Evolutionary conservation across 2,329 filamentous ascomycete genomes (phyloP).

Genomic region (Colletotrichum scovillei): DNA sequence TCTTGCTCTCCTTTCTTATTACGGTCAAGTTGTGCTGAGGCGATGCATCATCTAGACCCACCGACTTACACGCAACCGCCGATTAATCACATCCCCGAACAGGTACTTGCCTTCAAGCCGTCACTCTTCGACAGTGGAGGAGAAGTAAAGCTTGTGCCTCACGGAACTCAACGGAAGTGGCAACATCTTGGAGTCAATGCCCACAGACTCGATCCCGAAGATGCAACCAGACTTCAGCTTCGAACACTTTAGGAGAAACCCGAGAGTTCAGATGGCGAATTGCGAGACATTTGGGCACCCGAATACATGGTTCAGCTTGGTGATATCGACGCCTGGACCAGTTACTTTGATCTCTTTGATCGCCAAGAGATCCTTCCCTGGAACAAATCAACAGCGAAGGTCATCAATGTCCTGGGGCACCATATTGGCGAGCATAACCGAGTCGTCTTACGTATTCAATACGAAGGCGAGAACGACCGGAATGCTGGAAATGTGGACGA

Average conservation of each 20-base stretch:
- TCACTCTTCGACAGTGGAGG: not conserved
- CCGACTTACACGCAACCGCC: not conserved
- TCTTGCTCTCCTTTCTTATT: not conserved
- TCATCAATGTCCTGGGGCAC: not conserved
- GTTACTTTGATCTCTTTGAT: not conserved
- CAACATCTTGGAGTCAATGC: not conserved
- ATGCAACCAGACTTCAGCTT: not conserved
- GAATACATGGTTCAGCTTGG: not conserved
- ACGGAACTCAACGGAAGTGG: not conserved
- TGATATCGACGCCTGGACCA: not conserved
- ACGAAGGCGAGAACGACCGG: not conserved
- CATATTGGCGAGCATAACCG: not conserved
- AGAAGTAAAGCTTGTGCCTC: not conserved
- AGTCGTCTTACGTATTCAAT: not conserved
- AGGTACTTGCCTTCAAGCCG: not conserved
- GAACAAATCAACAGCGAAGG: not conserved
- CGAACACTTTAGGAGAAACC: not conserved
- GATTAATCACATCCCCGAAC: not conserved
- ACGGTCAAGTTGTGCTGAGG: not conserved
- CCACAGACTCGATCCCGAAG: not conserved
- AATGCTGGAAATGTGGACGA: not conserved
- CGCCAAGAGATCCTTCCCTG: not conserved
- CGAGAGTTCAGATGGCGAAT: not conserved
- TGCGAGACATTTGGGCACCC: not conserved
- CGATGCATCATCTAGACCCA: not conserved